Base-by-base conservation (phyloP, 2,329 filamentous ascomycete species). In the Neopestalotiopsis clavispora region DNA sequence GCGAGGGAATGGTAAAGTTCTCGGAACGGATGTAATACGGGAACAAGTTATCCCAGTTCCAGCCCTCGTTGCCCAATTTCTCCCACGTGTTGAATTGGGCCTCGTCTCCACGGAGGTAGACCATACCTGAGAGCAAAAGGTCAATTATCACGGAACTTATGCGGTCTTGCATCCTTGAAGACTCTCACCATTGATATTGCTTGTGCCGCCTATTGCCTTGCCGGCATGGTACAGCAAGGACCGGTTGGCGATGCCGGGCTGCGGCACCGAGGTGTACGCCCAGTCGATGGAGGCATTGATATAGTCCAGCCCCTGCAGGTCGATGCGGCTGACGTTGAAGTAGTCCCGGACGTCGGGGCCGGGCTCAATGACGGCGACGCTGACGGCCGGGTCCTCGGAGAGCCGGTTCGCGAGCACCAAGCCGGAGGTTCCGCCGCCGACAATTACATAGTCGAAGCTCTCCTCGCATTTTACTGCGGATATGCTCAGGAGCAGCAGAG, bases 11-110 rank as follows among this genome's bases (percentile, higher is more conserved):
- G 1, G 77, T 75, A 45, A 82, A 80, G 3, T 71, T 72, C 71
- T 84, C 81, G 13, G 81, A 78, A 73, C 82, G 82, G 32, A 81
- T 83, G 72, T 84, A 83, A 70, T 87, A 87, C 0, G 80, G 82
- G 4, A 82, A 77, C n/a, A 89, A 74, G 4, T 76, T 73, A 0
- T 82, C 74, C 80, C 83, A 85, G 56, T 82, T 81, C 84, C 83
- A 85, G 13, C 82, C 83, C 1, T 76, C 67, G 67, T 84, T 84
- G 1, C 83, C 83, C 2, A 85, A 74, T 0, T 72, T 70, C 67
- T 82, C 82, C 83, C 82, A 85, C 4, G 79, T 79, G 66, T 85
- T 80, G 56, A 83, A 80, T 60, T 85, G 77, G 1, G 79, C 75
- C 10, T 75, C 76, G 65, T 83, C 78, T 1, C 81, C 82, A n/a